Evolutionary conservation across 768 basidiomycete species (phyloP).

Genomic region (Serpula lacrymans): DNA sequence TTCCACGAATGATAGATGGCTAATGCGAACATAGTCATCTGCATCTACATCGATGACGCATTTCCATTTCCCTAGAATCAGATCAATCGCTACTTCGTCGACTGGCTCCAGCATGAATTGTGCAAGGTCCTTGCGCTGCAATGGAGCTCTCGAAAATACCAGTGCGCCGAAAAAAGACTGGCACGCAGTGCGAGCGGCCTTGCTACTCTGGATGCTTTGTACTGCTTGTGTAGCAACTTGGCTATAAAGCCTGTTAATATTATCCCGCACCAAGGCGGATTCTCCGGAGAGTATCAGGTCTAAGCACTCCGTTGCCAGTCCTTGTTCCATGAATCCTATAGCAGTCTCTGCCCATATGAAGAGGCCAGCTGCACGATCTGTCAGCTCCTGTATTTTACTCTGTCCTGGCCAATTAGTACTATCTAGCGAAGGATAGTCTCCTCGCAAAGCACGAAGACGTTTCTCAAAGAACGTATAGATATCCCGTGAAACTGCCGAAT

Average conservation of each 20-base stretch:
- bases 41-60: neutral
- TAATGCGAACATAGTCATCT: neutral
- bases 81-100: neutral
- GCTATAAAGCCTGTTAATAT: too few relatives aligned
- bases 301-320: too few relatives aligned
- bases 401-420: constrained; percentile 16
- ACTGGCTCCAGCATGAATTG: neutral
- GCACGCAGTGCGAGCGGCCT: neutral
- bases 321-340: constrained; percentile 14
- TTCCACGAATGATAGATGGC: neutral
- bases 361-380: constrained; percentile 23
- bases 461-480: constrained; percentile 18
- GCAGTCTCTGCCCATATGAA: constrained; percentile 28
- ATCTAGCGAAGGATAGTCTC: constrained; percentile 11
- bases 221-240: too few relatives aligned
- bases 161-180: neutral
- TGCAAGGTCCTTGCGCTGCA: neutral
- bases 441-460: constrained; percentile 12
- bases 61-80: neutral
- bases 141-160: neutral
- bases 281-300: too few relatives aligned
- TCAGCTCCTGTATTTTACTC: constrained; percentile 14
- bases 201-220: too few relatives aligned
- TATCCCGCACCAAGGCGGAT: too few relatives aligned
- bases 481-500: constrained; percentile 20